phyloP scores from a whole-genome alignment of 331 rosid genomes.

The Ulmus americana region DNA sequence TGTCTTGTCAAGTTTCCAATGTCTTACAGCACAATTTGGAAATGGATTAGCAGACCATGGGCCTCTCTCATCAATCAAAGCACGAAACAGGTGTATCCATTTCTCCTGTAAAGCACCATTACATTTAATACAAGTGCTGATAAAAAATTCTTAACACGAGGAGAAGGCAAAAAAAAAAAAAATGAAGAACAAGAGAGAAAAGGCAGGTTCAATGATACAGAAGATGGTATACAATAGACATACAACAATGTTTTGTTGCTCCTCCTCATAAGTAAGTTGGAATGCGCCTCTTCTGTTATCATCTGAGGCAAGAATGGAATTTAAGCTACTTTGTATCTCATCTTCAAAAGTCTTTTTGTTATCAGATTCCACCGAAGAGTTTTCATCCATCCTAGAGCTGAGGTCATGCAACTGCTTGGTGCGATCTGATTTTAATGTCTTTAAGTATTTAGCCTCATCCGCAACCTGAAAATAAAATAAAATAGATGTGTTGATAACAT shows the following conservation, averaged over 20 bases:
- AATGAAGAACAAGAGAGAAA: slow-evolving; percentile 11
- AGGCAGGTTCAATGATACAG: slow-evolving; percentile 13
- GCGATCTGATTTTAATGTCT: slow-evolving; percentile 57
- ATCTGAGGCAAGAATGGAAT: slow-evolving; percentile 61
- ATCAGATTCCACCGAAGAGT: slow-evolving; percentile 48
- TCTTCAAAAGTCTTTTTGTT: slow-evolving; percentile 69
- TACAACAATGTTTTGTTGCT: slow-evolving; percentile 88
- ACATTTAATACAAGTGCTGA: slow-evolving; percentile 11
- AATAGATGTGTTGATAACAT: slow-evolving; percentile 15
- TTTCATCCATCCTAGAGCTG: slow-evolving; percentile 59
- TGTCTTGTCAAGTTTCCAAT: slow-evolving; percentile 95
- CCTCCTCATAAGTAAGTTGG: slow-evolving; percentile 79
- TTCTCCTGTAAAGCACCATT: slow-evolving; percentile 62
- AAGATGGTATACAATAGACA: slow-evolving; percentile 26
- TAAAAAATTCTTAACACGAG: slow-evolving; percentile 4
- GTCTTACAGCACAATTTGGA: slow-evolving; percentile 58
- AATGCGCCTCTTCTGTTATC: slow-evolving; percentile 76
- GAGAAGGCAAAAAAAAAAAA: slow-evolving; percentile 14
- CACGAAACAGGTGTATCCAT: slow-evolving; percentile 93
- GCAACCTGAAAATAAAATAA: slow-evolving; percentile 49
- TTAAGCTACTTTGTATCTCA: slow-evolving; percentile 62
- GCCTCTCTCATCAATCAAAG: slow-evolving; percentile 96
- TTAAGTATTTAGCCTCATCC: slow-evolving; percentile 71
- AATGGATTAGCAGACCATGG: slow-evolving; percentile 92
- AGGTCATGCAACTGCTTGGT: slow-evolving; percentile 68